Evolutionary conservation across 1,284 basidiomycete species (phyloP).

Genomic region (Cryptococcus sp.): DNA sequence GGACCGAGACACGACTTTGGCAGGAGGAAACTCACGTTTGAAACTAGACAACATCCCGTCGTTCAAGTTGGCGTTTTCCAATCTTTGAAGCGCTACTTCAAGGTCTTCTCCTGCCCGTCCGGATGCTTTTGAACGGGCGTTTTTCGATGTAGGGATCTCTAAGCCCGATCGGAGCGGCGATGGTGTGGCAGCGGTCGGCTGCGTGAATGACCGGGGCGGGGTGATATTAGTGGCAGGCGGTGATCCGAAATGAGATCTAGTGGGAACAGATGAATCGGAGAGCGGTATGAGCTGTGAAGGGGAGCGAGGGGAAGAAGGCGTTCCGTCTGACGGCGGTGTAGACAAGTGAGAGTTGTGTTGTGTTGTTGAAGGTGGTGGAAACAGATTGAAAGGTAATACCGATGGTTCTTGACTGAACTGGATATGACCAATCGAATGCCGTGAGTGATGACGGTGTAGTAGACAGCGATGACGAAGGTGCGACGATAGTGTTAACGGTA

Average conservation of each 20-base stretch:
- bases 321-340: neutral
- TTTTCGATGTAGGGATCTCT: neutral
- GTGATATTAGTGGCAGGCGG: neutral
- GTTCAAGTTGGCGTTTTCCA: constrained; percentile 34
- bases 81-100: constrained; percentile 26
- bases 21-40: constrained; percentile 42
- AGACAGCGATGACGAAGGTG: too few relatives aligned
- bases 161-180: neutral
- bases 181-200: neutral
- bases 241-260: neutral
- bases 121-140: neutral
- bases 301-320: constrained; percentile 9
- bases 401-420: too few relatives aligned
- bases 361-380: neutral
- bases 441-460: too few relatives aligned
- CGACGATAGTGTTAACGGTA: too few relatives aligned
- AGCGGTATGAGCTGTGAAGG: constrained; percentile 19
- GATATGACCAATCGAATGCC: too few relatives aligned
- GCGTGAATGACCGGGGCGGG: neutral
- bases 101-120: constrained; percentile 19
- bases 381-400: neutral
- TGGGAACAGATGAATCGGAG: constrained; percentile 7
- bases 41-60: constrained; percentile 50
- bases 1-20: neutral
- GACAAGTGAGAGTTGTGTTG: neutral